A percentile compares a stretch with the other conserved stretches of the same genome.
Evolutionary conservation across 306 rosid species (phyloP).

Genomic region (Dalbergia oliveri): DNA sequence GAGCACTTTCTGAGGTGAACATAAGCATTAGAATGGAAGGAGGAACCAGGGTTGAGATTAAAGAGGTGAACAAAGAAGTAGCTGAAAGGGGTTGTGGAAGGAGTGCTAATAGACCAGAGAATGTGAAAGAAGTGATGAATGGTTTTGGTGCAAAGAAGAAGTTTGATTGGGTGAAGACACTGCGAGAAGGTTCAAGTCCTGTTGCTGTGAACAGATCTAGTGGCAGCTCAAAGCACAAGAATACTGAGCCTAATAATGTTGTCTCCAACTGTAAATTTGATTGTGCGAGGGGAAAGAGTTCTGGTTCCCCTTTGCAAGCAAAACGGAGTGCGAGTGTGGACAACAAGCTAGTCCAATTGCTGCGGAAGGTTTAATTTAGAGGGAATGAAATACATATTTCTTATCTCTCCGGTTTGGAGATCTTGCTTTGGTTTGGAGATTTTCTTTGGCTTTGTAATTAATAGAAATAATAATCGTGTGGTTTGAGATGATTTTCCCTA

Average conservation of each 20-base stretch:
- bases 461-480: not conserved
- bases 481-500: not conserved
- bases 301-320: not conserved
- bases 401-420: too few species aligned
- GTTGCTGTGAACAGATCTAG: conserved; percentile 34
- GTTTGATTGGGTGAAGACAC: conserved; percentile 73
- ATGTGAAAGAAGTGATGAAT: conserved; percentile 17
- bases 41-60: conserved; percentile 63
- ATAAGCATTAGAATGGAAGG: conserved; percentile 76
- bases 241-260: not conserved
- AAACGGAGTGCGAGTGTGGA: conserved; percentile 14
- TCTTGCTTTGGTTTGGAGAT: conserved; percentile 2
- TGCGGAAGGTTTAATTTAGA: conserved; percentile 56
- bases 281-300: conserved; percentile 33
- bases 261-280: not conserved
- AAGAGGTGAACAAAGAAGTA: conserved; percentile 55
- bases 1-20: conserved; percentile 64
- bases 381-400: not conserved
- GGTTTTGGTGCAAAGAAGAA: conserved; percentile 40
- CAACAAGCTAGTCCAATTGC: conserved; percentile 46
- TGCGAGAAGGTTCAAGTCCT: conserved; percentile 51
- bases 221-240: conserved; percentile 36
- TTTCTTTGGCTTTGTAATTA: not conserved
- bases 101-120: conserved; percentile 29
- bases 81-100: conserved; percentile 40